Evolutionary conservation across 192 early-diverging fungal genomes (phyloP).

Genomic region (Piromyces finnis): DNA sequence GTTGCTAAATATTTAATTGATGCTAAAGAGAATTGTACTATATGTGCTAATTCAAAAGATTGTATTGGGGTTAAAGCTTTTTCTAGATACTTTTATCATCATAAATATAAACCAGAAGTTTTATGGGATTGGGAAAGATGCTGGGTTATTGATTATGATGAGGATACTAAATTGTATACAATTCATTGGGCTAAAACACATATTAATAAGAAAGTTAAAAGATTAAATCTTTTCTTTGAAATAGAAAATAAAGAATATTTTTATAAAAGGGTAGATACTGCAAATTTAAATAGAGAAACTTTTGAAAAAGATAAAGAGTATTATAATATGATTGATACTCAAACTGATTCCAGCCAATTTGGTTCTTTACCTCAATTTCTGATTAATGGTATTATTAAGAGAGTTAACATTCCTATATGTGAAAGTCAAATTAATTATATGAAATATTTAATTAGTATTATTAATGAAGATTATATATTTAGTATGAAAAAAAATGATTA

Average conservation of each 20-base stretch:
- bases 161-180: background rate
- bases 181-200: background rate
- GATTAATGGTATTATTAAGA: background rate
- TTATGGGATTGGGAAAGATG: background rate
- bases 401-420: background rate
- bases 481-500: background rate
- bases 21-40: background rate
- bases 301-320: background rate
- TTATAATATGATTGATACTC: background rate
- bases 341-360: background rate
- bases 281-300: background rate
- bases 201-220: background rate
- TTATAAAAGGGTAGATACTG: background rate
- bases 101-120: background rate
- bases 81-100: background rate
- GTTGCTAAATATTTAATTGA: background rate
- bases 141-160: background rate
- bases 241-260: background rate
- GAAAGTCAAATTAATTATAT: background rate
- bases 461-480: background rate
- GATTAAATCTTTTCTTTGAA: background rate
- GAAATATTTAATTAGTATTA: background rate
- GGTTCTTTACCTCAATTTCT: background rate
- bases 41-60: background rate
- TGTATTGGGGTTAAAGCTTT: background rate